phyloP scores from a whole-genome alignment of 495 filamentous ascomycete genomes.

The Halenospora varia region DNA sequence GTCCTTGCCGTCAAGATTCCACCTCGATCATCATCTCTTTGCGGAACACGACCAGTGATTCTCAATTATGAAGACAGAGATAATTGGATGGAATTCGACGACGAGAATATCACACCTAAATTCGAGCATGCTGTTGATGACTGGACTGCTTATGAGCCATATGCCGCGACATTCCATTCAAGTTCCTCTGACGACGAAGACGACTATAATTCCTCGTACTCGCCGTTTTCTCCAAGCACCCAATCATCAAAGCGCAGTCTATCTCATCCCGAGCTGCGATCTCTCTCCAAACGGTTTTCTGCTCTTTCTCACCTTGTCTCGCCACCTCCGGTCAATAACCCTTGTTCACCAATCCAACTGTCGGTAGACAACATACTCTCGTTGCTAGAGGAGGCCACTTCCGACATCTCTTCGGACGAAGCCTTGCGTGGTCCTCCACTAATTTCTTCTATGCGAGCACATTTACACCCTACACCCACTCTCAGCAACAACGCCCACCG shows the following conservation, averaged over 20 bases:
- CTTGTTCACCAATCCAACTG: not conserved
- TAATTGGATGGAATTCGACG: not conserved
- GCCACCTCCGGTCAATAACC: not conserved
- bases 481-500: not conserved
- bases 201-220: not conserved
- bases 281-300: not conserved
- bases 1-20: constrained; percentile 6
- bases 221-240: not conserved
- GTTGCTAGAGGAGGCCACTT: not conserved
- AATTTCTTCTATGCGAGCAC: not conserved
- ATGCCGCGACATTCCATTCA: not conserved
- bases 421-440: not conserved
- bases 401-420: not conserved
- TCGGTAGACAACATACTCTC: not conserved
- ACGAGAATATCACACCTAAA: not conserved
- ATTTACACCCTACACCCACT: not conserved
- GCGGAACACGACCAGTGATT: not conserved
- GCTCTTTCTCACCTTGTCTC: not conserved
- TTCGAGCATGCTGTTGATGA: not conserved
- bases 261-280: not conserved
- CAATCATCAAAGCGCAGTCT: not conserved
- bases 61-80: not conserved
- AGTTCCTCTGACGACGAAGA: not conserved
- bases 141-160: not conserved
- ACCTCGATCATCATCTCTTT: constrained; percentile 9